phyloP scores from a whole-genome alignment of 129 eudicot genomes.

The Lactuca sativa region DNA sequence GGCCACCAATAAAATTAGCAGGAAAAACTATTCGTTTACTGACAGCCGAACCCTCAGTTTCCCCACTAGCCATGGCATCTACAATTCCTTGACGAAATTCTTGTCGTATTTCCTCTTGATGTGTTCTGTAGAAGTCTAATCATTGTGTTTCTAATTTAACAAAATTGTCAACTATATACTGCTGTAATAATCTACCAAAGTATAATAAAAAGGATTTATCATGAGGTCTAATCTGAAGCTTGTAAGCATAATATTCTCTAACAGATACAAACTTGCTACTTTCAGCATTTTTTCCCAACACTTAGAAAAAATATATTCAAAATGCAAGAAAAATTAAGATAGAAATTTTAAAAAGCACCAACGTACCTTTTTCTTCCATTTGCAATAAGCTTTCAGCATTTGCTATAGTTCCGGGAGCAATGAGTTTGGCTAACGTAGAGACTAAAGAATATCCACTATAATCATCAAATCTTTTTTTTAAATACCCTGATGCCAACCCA shows the following conservation, averaged over 20 bases:
- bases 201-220: not conserved
- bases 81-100: slow-evolving; percentile 24
- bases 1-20: slow-evolving; percentile 6
- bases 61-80: slow-evolving; percentile 14
- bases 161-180: slow-evolving; percentile 26
- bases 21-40: slow-evolving; percentile 26
- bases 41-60: not conserved
- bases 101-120: not conserved
- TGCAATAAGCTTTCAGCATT: not conserved
- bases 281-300: not conserved
- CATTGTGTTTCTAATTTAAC: slow-evolving; percentile 26
- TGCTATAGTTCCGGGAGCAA: not conserved
- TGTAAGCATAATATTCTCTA: slow-evolving; percentile 10
- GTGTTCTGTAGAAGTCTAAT: slow-evolving; percentile 4
- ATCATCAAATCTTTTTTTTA: too few species aligned
- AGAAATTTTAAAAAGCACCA: too few species aligned
- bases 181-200: slow-evolving; percentile 14
- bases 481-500: too few species aligned
- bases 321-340: not conserved
- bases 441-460: too few species aligned
- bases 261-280: not conserved
- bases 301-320: not conserved
- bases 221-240: slow-evolving; percentile 2
- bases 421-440: not conserved
- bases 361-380: not conserved